These are phyloP conservation scores for Hamamelis virginiana DNA, from an alignment of 164 flowering plant genomes.

Conservation along the genomic window DNA sequence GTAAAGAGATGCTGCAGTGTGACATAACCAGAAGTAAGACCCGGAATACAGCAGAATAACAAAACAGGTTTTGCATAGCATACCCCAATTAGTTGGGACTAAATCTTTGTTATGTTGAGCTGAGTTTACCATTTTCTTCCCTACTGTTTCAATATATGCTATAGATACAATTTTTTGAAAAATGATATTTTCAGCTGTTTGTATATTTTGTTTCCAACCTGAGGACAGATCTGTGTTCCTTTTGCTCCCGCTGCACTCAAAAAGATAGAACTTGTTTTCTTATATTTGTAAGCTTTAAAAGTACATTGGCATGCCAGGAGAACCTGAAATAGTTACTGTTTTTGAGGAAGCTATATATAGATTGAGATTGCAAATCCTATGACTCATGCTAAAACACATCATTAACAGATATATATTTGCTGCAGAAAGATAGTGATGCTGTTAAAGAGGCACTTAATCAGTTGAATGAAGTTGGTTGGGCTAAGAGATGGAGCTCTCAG, in stretches of 20 bases:
- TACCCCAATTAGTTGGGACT: too few species aligned
- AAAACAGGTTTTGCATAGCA: too few species aligned
- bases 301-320: too few species aligned
- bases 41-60: too few species aligned
- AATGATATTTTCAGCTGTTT: neutral
- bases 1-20: too few species aligned
- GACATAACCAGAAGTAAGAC: too few species aligned
- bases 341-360: neutral
- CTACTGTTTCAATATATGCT: too few species aligned
- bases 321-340: neutral
- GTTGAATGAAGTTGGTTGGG: conserved; percentile 83
- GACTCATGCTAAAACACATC: neutral
- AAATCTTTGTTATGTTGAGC: too few species aligned
- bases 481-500: conserved; percentile 92
- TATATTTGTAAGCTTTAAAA: too few species aligned
- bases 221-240: neutral
- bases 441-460: conserved; percentile 88
- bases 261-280: too few species aligned
- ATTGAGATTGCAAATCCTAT: neutral
- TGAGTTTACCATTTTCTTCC: too few species aligned
- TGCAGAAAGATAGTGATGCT: conserved; percentile 85
- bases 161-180: neutral
- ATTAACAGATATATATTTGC: conserved; percentile 1
- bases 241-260: too few species aligned
- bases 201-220: neutral